Conservation (phyloP, 2,329 filamentous ascomycete genomes). For the Paecilomyces sp. region DNA sequence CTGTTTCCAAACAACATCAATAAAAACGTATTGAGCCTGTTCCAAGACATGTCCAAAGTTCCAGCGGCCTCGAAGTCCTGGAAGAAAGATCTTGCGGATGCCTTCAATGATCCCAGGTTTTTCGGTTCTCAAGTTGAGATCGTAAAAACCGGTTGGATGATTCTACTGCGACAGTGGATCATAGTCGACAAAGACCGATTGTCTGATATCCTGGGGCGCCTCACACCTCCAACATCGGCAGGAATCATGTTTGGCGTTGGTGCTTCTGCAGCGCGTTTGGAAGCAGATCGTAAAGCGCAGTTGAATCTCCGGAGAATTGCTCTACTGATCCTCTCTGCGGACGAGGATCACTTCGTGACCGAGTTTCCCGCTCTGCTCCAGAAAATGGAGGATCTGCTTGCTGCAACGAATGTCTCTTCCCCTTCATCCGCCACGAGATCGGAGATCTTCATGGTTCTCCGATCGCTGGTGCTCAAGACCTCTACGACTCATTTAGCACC, state of each 20-base stretch:
- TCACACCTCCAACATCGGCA: slow-evolving; percentile 80
- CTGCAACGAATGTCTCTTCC: slow-evolving; percentile 77
- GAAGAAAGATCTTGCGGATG: slow-evolving; percentile 87
- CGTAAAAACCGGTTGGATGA: slow-evolving; percentile 70
- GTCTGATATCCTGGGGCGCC: slow-evolving; percentile 68
- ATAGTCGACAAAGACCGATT: slow-evolving; percentile 82
- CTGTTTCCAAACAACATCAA: slow-evolving; percentile 80
- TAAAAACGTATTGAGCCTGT: slow-evolving; percentile 60
- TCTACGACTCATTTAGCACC: slow-evolving; percentile 72
- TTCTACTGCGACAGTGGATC: slow-evolving; percentile 75
- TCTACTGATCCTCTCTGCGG: slow-evolving; percentile 68
- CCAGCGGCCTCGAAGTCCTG: slow-evolving; percentile 78
- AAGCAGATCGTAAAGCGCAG: slow-evolving; percentile 89
- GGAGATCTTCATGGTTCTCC: slow-evolving; percentile 82
- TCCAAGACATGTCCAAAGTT: slow-evolving; percentile 70
- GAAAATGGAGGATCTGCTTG: slow-evolving; percentile 78
- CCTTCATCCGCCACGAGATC: slow-evolving; percentile 84
- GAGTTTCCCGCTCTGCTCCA: slow-evolving; percentile 69
- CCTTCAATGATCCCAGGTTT: slow-evolving; percentile 83
- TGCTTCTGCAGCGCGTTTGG: slow-evolving; percentile 84
- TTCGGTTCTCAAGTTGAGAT: slow-evolving; percentile 64
- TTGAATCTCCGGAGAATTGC: slow-evolving; percentile 79
- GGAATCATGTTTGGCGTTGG: slow-evolving; percentile 99
- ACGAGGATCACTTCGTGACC: slow-evolving; percentile 69
- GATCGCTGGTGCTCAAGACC: slow-evolving; percentile 72